These are phyloP conservation scores for Wallacemonas sp. DNA, from an alignment of 208 protist genomes.

Conservation along the genomic window DNA sequence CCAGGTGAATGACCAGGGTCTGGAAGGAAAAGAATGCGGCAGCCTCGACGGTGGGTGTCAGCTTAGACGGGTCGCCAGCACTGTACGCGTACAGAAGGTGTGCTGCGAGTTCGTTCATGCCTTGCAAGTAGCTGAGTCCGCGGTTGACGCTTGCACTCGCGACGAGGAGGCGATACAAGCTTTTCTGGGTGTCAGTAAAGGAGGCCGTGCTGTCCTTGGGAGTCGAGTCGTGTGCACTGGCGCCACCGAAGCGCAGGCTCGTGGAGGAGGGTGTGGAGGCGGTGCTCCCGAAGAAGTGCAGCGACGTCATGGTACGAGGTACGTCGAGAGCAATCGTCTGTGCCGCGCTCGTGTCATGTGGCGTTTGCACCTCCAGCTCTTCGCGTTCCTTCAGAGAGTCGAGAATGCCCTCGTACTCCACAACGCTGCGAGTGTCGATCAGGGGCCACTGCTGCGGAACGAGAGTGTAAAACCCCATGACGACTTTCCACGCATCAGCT, in stretches of 20 bases:
- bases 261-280: neutral
- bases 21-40: conserved; percentile 84
- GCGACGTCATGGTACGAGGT: conserved; percentile 76
- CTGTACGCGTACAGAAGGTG: conserved; percentile 77
- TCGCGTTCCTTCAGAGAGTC: conserved; percentile 26
- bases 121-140: conserved; percentile 79
- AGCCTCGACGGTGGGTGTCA: conserved; percentile 46
- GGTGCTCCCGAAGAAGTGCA: conserved; percentile 71
- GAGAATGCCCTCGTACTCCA: conserved; percentile 48
- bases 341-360: conserved; percentile 7
- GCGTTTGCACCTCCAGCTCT: conserved; percentile 22
- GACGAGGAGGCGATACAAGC: conserved; percentile 69
- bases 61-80: conserved; percentile 24
- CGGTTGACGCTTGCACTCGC: conserved; percentile 65
- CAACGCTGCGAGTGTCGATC: conserved; percentile 27
- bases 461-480: conserved; percentile 71
- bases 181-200: conserved; percentile 58
- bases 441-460: conserved; percentile 28
- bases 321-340: conserved; percentile 75
- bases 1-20: conserved; percentile 62
- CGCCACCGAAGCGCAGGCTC: neutral
- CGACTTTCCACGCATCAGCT: conserved; percentile 62
- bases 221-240: neutral
- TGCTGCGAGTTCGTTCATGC: conserved; percentile 83
- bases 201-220: neutral